These are phyloP conservation scores for Fraxinus baroniana DNA, from an alignment of 305 asterid genomes.

Conservation along the genomic window DNA sequence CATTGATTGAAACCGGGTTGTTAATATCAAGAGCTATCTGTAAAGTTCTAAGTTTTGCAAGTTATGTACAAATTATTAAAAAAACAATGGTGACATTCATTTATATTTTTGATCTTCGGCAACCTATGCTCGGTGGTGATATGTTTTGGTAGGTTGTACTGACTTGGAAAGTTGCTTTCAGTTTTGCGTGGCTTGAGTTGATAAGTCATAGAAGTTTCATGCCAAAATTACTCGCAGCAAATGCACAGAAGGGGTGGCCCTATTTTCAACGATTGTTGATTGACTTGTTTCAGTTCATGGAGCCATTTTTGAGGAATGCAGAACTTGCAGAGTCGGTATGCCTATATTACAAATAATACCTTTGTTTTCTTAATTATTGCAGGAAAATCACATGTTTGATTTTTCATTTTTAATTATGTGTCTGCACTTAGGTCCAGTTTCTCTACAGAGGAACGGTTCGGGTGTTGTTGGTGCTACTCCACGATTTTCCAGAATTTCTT, in stretches of 20 bases:
- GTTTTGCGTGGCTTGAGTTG: constrained; percentile 98
- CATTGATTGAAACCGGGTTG: not conserved
- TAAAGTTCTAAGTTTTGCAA: not conserved
- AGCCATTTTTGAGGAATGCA: constrained; percentile 92
- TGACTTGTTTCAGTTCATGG: constrained; percentile 93
- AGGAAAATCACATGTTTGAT: not conserved
- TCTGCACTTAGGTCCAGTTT: constrained; percentile 57
- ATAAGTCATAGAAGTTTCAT: constrained; percentile 96
- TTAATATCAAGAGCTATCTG: not conserved
- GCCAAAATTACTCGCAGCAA: constrained; percentile 91
- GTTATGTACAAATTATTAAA: not conserved
- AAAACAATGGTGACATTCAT: not conserved
- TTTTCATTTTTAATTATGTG: constrained; percentile 11
- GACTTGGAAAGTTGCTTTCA: constrained; percentile 45
- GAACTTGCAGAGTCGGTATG: constrained; percentile 92
- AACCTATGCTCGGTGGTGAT: constrained; percentile 1
- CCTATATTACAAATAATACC: constrained; percentile 4
- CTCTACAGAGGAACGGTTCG: constrained; percentile 94
- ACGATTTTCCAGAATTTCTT: constrained; percentile 97
- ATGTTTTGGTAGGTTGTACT: constrained; percentile 24
- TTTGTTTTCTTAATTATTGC: constrained; percentile 8
- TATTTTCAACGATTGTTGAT: constrained; percentile 82
- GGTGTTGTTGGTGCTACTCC: constrained; percentile 94
- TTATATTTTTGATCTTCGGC: not conserved
- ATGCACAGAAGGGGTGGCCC: constrained; percentile 96